Percentiles rank a stretch among this genome's conserved stretches.
Conservation (phyloP, 2,329 filamentous ascomycete species). For the Colletotrichum lentis region DNA sequence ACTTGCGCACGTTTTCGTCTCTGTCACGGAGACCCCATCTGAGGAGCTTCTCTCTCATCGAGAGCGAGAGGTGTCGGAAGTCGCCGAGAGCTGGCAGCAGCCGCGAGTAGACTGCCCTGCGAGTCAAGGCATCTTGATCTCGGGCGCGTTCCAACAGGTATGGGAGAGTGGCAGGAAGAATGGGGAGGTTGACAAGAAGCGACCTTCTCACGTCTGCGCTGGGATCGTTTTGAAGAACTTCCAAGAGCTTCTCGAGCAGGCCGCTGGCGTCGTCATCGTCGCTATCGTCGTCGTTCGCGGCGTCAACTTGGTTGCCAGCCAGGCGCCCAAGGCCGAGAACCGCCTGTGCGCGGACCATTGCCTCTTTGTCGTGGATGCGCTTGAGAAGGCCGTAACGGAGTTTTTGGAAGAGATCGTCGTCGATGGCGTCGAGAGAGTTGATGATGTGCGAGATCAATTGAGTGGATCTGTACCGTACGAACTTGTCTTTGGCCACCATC, state of each 20-base stretch:
- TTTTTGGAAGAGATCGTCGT: slow-evolving; percentile 88
- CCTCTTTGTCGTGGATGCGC: slow-evolving; percentile 91
- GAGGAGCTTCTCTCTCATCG: slow-evolving; percentile 93
- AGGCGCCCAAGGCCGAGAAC: slow-evolving; percentile 88
- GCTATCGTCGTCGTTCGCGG: slow-evolving; percentile 74
- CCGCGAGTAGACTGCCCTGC: slow-evolving; percentile 85
- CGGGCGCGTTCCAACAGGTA: slow-evolving; percentile 90
- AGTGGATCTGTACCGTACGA: slow-evolving; percentile 86
- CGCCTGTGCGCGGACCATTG: slow-evolving; percentile 89
- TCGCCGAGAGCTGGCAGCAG: slow-evolving; percentile 89
- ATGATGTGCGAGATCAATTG: slow-evolving; percentile 91
- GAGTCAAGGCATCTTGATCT: slow-evolving; percentile 84
- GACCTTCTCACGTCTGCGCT: slow-evolving; percentile 92
- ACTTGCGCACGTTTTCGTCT: slow-evolving; percentile 93
- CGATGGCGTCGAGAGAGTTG: slow-evolving; percentile 90
- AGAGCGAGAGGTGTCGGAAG: slow-evolving; percentile 90
- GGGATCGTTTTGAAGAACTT: slow-evolving; percentile 91
- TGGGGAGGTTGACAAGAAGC: slow-evolving; percentile 88
- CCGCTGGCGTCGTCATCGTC: slow-evolving; percentile 72
- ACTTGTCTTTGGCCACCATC: slow-evolving; percentile 89
- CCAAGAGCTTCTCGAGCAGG: slow-evolving; percentile 82
- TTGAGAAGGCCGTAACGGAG: slow-evolving; percentile 82
- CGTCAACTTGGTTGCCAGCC: slow-evolving; percentile 79
- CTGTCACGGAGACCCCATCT: slow-evolving; percentile 94
- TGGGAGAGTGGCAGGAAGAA: slow-evolving; percentile 81